Base-by-base conservation (phyloP, 768 basidiomycete genomes). In the Boletales sp. region DNA sequence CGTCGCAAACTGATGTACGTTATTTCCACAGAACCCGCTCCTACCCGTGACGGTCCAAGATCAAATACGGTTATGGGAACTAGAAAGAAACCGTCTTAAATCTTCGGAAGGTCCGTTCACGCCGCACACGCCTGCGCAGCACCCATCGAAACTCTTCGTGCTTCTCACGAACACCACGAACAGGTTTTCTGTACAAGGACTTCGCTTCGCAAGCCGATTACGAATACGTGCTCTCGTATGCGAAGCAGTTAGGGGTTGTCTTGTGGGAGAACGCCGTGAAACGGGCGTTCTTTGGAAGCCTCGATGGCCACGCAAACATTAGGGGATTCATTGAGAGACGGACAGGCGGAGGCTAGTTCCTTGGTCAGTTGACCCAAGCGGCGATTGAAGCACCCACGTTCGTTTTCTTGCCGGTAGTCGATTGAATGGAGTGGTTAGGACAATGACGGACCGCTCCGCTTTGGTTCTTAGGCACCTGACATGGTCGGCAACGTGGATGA, bases 11-110 rank as follows among this genome's bases (percentile, higher is more conserved):
- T 58, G 40, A 56, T 11, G 50, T 64, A 61, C 48, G 39, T 60
- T 57, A 46, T 49, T n/a, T 40, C 13, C 30, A 25, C 64, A 94
- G 90, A 91, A 90, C 63, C 94, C 94, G 9, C 73, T 98, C 13
- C 75, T 99, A 19, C 95, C 96, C 28, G 93, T 96, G 39, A 98
- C 96, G 0, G 95, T 99, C 0, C 94, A 96, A 63, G 95, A 99
- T 71, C 95, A 98, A 70, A 90, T 99, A 54, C 84, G 95, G 50
- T 76, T 98, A 15, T 99, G 96, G 94, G 94, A 99, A 69, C 76
- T 94, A 39, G 96, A 98, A 72, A 82, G 87, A 69, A 94, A 96
- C 66, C 82, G 96, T 46, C 74, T 98, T 10, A 87, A 89, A 61
- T 86, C 89, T 37, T 77, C 84, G 66, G 90, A 95, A 79, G 92